phyloP scores from a whole-genome alignment of 345 rosid genomes.

The Pugionium cornutum region DNA sequence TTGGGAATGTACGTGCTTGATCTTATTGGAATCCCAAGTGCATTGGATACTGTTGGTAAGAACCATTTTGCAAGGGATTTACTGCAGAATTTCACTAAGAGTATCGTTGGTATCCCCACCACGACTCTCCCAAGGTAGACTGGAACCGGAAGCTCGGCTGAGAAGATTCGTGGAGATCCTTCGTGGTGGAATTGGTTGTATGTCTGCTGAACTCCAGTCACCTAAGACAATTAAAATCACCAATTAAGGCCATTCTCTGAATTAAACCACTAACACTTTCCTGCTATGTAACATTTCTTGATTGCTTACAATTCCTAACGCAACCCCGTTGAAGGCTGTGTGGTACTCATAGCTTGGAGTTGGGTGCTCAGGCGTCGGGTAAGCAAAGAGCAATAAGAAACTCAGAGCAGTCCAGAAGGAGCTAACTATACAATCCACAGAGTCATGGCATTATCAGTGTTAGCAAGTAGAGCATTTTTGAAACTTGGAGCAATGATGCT shows the following conservation, averaged over 20 bases:
- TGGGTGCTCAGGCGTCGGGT: constrained; percentile 89
- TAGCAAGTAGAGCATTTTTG: constrained; percentile 1
- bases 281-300: not conserved
- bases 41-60: constrained; percentile 72
- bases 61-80: constrained; percentile 86
- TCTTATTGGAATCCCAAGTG: constrained; percentile 72
- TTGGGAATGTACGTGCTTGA: constrained; percentile 68
- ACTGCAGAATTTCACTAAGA: constrained; percentile 85
- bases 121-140: constrained; percentile 66
- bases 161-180: constrained; percentile 59
- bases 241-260: not conserved
- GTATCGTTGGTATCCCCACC: constrained; percentile 86
- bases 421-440: constrained; percentile 58
- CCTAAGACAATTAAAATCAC: constrained; percentile 46
- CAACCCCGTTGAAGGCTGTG: constrained; percentile 88
- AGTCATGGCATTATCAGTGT: constrained; percentile 18
- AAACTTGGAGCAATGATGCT: constrained; percentile 9
- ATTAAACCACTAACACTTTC: not conserved
- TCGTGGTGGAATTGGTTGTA: constrained; percentile 92
- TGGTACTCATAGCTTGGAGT: constrained; percentile 97
- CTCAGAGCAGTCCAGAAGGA: constrained; percentile 86
- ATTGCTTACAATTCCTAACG: constrained; percentile 87
- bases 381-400: constrained; percentile 90
- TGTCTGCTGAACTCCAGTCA: constrained; percentile 80
- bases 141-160: constrained; percentile 47